Evolutionary conservation across 1,284 basidiomycete genomes (phyloP).

Genomic region (Entoloma clypeatum): DNA sequence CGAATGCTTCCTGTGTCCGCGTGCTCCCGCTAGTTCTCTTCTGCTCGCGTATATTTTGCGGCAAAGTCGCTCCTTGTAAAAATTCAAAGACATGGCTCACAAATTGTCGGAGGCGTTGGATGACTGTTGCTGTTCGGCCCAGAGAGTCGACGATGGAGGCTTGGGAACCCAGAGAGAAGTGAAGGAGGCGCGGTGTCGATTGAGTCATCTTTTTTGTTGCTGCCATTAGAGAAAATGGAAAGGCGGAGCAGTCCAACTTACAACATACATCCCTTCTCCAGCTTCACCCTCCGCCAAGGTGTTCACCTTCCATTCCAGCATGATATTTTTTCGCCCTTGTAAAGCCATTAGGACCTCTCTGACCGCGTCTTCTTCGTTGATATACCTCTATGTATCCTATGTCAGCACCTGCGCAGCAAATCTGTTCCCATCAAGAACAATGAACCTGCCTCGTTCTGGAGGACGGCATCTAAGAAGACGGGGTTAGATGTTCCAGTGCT

Average conservation of each 20-base stretch:
- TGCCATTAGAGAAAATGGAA: not conserved
- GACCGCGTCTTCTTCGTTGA: slow-evolving; percentile 68
- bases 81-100: slow-evolving; percentile 38
- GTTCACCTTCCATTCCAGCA: slow-evolving; percentile 42
- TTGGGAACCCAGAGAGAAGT: slow-evolving; percentile 61
- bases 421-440: not conserved
- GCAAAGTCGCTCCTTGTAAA: slow-evolving; percentile 2
- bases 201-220: slow-evolving; percentile 38
- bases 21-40: slow-evolving; percentile 26
- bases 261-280: slow-evolving; percentile 30
- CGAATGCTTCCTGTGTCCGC: slow-evolving; percentile 76
- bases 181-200: slow-evolving; percentile 56
- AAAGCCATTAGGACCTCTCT: slow-evolving; percentile 70
- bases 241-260: slow-evolving; percentile 20
- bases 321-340: slow-evolving; percentile 62
- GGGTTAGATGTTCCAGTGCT: not conserved
- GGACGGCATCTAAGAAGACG: slow-evolving; percentile 20
- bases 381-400: slow-evolving; percentile 58
- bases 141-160: slow-evolving; percentile 59
- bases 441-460: slow-evolving; percentile 31
- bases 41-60: slow-evolving; percentile 2
- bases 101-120: slow-evolving; percentile 63
- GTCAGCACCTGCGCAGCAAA: not conserved
- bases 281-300: slow-evolving; percentile 13
- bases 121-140: slow-evolving; percentile 49